Percentiles rank a stretch among this genome's conserved stretches.
phyloP scores from a whole-genome alignment of 208 protist genomes.

The Trypanosoma boissoni region DNA sequence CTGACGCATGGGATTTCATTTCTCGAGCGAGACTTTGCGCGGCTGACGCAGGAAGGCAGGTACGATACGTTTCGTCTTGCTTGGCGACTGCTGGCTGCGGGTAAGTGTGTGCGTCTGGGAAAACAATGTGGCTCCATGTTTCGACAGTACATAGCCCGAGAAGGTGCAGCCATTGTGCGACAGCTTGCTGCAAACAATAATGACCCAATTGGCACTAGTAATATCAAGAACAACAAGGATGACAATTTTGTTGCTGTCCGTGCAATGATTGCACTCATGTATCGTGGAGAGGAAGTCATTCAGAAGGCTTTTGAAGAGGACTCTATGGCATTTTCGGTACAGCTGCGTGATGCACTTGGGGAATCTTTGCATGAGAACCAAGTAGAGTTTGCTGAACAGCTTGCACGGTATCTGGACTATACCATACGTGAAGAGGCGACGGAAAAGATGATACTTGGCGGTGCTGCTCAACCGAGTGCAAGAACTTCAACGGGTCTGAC shows the following conservation, averaged over 20 bases:
- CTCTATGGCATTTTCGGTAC: conserved; percentile 57
- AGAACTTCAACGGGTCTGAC: too few species aligned
- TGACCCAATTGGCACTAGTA: neutral
- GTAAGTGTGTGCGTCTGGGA: conserved; percentile 18
- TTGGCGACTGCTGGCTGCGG: conserved; percentile 40
- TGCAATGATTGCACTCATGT: conserved; percentile 83
- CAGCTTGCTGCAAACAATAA: conserved; percentile 20
- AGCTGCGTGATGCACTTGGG: conserved; percentile 89
- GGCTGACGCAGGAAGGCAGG: conserved; percentile 24
- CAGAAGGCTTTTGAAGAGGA: conserved; percentile 43
- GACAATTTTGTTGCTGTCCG: conserved; percentile 57
- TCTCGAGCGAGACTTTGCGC: conserved; percentile 45
- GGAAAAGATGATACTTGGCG: conserved; percentile 17
- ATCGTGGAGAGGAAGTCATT: conserved; percentile 50
- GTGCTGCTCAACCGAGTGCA: too few species aligned
- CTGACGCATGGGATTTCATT: conserved; percentile 28
- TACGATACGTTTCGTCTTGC: conserved; percentile 36
- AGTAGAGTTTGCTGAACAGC: conserved; percentile 88
- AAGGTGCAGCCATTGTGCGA: conserved; percentile 18
- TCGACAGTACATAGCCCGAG: conserved; percentile 14
- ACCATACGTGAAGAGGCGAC: conserved; percentile 63
- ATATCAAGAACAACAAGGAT: too few species aligned
- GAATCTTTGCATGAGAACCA: conserved; percentile 79
- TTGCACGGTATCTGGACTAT: conserved; percentile 90
- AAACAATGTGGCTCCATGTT: conserved; percentile 20